Base-by-base conservation (phyloP, 257 asterid genomes). In the Forsythia suspensa region DNA sequence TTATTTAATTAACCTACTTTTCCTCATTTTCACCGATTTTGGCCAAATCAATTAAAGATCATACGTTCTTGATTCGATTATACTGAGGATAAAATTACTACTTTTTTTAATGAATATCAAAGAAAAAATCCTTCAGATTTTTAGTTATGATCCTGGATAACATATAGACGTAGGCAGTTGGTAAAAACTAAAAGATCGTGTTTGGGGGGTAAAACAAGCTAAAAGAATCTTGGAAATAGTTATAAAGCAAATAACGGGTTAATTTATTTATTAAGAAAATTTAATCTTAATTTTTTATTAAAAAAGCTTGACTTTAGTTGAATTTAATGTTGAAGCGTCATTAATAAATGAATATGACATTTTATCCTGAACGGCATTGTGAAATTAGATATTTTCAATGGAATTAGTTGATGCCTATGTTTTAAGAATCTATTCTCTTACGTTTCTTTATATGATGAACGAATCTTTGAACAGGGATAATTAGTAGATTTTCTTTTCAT, bases 401-500 rank as follows among this genome's bases (percentile, higher is more conserved):
- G 74, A 74, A 52, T 38, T 24, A 18, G 1, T 70, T 11, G 52
- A 57, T 74, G n/a, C 52, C 39, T 48, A 48, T 16, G 34, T 34
- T 21, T 72, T 13, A 34, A 48, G 52, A 21, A 63, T 24, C 3
- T 9, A 44, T 71, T 59, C 46, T 46, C 24, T 34, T 44, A 5
- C 37, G 38, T 72, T 63, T 52, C 18, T 21, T 52, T 73, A 8
- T 59, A 5, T 29, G 66, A 59, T 76, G 78, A 78, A 71, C 29
- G 67, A 38, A 48, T 76, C 44, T 34, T 37, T 83, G 40, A 36
- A 5, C 83, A 79, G 79, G 71, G 41, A 71, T 73, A 44, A 6
- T 44, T 63, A 29, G 21, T n/a, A 59, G 7, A 57, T 73, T 46
- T 36, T n/a, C 46, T 38, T 75, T 52, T 78, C 80, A 41, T 76